Evolutionary conservation across 306 rosid genomes (phyloP).

Genomic region (Vachellia collinsii): DNA sequence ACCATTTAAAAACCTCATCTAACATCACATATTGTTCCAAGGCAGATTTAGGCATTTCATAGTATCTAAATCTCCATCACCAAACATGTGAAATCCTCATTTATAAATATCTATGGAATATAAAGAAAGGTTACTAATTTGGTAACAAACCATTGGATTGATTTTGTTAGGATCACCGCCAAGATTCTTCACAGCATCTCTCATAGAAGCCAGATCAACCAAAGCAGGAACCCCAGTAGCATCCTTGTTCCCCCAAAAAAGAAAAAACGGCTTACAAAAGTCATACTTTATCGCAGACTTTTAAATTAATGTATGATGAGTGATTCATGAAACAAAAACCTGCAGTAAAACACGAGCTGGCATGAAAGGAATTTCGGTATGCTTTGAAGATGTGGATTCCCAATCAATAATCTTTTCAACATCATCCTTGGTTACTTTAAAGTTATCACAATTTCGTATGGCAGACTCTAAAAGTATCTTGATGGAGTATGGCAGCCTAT

Average conservation of each 20-base stretch:
- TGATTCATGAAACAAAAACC: slow-evolving; percentile 44
- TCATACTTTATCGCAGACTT: background rate
- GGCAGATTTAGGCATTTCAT: background rate
- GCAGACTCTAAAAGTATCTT: slow-evolving; percentile 78
- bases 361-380: slow-evolving; percentile 92
- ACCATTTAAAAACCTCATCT: background rate
- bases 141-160: slow-evolving; percentile 75
- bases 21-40: background rate
- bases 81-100: background rate
- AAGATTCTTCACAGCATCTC: slow-evolving; percentile 94
- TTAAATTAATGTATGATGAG: background rate
- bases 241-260: slow-evolving; percentile 51
- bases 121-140: background rate
- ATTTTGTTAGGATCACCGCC: slow-evolving; percentile 91
- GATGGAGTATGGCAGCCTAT: slow-evolving; percentile 79
- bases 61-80: background rate
- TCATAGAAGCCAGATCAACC: slow-evolving; percentile 96
- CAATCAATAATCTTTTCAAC: slow-evolving; percentile 90
- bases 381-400: slow-evolving; percentile 74
- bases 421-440: slow-evolving; percentile 89
- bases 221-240: slow-evolving; percentile 95
- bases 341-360: slow-evolving; percentile 95
- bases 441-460: slow-evolving; percentile 86
- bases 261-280: background rate
- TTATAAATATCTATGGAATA: too few species aligned